phyloP scores from a whole-genome alignment of 768 basidiomycete genomes.

The Phaeotremella skinneri region DNA sequence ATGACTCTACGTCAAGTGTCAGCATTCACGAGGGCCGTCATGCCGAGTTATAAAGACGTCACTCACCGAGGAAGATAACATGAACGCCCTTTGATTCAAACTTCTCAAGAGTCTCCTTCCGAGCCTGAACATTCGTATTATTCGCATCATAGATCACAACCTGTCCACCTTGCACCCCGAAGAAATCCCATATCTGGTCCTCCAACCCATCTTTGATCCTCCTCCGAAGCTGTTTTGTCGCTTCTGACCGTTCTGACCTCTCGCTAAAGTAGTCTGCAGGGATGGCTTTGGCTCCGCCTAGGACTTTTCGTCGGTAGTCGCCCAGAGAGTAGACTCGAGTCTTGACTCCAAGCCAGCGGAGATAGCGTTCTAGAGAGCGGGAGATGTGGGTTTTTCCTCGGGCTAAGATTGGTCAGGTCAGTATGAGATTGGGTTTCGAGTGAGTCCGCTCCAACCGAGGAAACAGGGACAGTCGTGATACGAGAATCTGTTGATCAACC shows the following conservation, averaged over 20 bases:
- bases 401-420: conserved; percentile 53
- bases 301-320: conserved; percentile 83
- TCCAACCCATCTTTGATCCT: conserved; percentile 80
- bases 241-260: conserved; percentile 64
- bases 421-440: not conserved
- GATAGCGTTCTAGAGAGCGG: conserved; percentile 89
- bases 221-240: conserved; percentile 73
- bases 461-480: not conserved
- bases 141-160: conserved; percentile 99
- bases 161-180: conserved; percentile 73
- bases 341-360: conserved; percentile 97
- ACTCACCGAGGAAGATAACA: conserved; percentile 82
- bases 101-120: conserved; percentile 74
- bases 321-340: conserved; percentile 91
- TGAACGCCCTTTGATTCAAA: conserved; percentile 84
- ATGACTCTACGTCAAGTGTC: conserved; percentile 62
- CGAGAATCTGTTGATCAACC: conserved; percentile 6
- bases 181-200: conserved; percentile 83
- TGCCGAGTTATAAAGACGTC: not conserved
- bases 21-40: not conserved
- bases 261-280: conserved; percentile 89
- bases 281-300: conserved; percentile 82
- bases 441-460: not conserved
- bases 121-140: conserved; percentile 69
- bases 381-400: conserved; percentile 97